Conservation (phyloP, 2,329 filamentous ascomycete species). For the Phyllosticta paracitricarpa region DNA sequence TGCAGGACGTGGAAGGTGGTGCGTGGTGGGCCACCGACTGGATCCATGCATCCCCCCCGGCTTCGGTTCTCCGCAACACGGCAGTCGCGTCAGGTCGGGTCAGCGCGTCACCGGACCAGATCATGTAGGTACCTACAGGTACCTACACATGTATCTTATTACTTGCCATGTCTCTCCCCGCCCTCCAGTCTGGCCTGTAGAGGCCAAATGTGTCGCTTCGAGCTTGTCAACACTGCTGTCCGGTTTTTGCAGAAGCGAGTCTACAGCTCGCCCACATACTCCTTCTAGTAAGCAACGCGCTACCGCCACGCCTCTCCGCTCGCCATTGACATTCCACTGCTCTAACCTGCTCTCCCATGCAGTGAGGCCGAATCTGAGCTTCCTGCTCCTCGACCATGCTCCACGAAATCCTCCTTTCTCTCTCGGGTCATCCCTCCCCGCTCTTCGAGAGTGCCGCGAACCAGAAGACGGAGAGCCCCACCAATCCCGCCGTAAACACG, state of each 20-base stretch:
- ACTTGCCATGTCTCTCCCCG: background rate
- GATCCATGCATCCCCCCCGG: background rate
- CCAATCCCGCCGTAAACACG: constrained; percentile 19
- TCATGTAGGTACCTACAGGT: background rate
- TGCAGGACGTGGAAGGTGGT: background rate
- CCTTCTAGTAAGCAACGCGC: constrained; percentile 10
- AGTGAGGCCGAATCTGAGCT: constrained; percentile 9
- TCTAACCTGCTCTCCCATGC: constrained; percentile 3
- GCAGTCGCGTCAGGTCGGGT: background rate
- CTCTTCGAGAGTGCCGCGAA: constrained; percentile 50
- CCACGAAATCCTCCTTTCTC: constrained; percentile 93
- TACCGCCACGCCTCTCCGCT: background rate
- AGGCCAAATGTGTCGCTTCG: constrained; percentile 27
- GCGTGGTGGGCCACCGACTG: background rate
- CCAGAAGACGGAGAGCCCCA: constrained; percentile 23
- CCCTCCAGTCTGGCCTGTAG: background rate
- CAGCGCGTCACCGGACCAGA: constrained; percentile 5
- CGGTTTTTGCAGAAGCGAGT: constrained; percentile 18
- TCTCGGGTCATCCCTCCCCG: constrained; percentile 87
- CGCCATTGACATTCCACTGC: background rate
- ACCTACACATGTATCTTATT: background rate
- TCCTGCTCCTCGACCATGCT: constrained; percentile 53
- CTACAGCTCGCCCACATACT: background rate
- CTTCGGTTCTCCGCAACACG: background rate
- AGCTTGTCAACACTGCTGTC: constrained; percentile 26